These are phyloP conservation scores for Spathaspora sp. DNA, from an alignment of 805 yeast genomes.

Conservation along the genomic window DNA sequence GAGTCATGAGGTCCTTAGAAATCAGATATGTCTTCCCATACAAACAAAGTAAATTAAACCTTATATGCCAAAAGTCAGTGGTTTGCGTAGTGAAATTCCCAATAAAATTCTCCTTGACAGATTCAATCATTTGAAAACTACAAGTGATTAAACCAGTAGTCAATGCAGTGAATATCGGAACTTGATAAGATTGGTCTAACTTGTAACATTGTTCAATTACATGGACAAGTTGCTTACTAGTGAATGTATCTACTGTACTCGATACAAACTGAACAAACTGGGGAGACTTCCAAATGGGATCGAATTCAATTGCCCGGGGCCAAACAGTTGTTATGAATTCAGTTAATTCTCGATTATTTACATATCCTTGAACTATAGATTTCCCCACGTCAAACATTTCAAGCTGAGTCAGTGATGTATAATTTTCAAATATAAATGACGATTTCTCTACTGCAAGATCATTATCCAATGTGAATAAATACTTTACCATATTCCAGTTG, in stretches of 20 bases:
- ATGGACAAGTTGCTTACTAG: constrained; percentile 38
- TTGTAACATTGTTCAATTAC: constrained; percentile 5
- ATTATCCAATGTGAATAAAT: constrained; percentile 51
- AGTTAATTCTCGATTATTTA: constrained; percentile 55
- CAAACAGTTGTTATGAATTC: constrained; percentile 46
- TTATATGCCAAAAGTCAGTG: constrained; percentile 41
- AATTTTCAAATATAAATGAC: constrained; percentile 1
- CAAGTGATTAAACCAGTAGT: constrained; percentile 41
- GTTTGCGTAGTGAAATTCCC: constrained; percentile 12
- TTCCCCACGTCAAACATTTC: constrained; percentile 13
- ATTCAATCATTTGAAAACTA: constrained; percentile 15
- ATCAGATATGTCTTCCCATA: constrained; percentile 19
- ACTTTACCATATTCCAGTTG: constrained; percentile 45
- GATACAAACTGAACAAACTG: constrained; percentile 37
- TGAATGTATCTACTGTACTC: constrained; percentile 37
- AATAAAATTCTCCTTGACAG: constrained; percentile 10
- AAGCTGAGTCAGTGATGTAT: neutral
- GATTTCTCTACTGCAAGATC: constrained; percentile 50
- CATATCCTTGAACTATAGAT: constrained; percentile 44
- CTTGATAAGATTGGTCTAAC: constrained; percentile 3
- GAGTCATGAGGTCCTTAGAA: constrained; percentile 8
- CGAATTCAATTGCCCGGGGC: constrained; percentile 23
- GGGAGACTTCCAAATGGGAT: constrained; percentile 19
- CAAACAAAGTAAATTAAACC: constrained; percentile 44
- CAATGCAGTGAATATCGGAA: constrained; percentile 16